Evolutionary conservation across 768 basidiomycete genomes (phyloP).

Genomic region (Pulveroboletus sp.): DNA sequence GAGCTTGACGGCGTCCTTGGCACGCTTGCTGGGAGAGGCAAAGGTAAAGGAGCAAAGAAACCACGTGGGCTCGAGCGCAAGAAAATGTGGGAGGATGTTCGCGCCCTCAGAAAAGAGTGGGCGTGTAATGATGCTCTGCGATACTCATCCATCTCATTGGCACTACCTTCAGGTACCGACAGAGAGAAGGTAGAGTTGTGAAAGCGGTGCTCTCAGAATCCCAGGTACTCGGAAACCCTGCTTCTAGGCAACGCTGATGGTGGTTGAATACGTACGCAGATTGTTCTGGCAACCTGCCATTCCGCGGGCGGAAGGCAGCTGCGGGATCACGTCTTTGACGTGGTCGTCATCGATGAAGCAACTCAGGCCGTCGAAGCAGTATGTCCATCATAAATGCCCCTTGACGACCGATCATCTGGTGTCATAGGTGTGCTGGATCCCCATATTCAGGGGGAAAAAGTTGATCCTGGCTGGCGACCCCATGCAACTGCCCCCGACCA

Average conservation of each 20-base stretch:
- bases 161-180: conserved; percentile 61
- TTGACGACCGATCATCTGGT: background rate
- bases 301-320: conserved; percentile 85
- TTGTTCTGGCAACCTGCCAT: conserved; percentile 93
- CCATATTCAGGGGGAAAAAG: conserved; percentile 88
- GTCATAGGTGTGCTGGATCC: conserved; percentile 74
- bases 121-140: conserved; percentile 18
- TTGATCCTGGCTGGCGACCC: conserved; percentile 92
- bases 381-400: conserved; percentile 18
- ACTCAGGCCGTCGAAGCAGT: conserved; percentile 96
- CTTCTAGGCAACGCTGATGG: background rate
- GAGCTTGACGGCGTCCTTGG: conserved; percentile 73
- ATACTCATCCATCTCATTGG: background rate
- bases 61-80: conserved; percentile 70
- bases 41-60: conserved; percentile 66
- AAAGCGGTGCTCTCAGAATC: conserved; percentile 76
- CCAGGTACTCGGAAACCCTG: conserved; percentile 42
- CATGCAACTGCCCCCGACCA: conserved; percentile 92
- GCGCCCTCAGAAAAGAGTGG: conserved; percentile 86
- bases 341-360: conserved; percentile 95
- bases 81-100: conserved; percentile 85
- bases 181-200: conserved; percentile 82
- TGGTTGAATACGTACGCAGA: conserved; percentile 34
- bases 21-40: conserved; percentile 68
- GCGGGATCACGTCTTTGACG: conserved; percentile 76